These are phyloP conservation scores for Coniochaeta prunicola DNA, from an alignment of 2,329 filamentous ascomycete species.

Conservation along the genomic window DNA sequence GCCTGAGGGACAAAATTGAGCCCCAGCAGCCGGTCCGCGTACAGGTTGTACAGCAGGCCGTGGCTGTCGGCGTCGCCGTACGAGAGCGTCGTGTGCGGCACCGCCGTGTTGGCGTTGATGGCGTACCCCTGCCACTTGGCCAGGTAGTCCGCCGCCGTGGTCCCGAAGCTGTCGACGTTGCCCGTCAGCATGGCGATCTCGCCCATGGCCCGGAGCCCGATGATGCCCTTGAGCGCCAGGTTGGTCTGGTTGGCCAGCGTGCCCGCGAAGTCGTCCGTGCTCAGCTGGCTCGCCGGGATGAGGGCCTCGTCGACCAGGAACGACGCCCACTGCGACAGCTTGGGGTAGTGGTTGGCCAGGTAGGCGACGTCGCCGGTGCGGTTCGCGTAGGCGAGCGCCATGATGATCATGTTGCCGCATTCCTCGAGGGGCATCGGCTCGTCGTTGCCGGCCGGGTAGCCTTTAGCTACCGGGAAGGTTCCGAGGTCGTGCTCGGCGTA, in stretches of 20 bases:
- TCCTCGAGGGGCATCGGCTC: conserved; percentile 74
- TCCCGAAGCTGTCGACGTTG: conserved; percentile 48
- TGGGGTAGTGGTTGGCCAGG: conserved; percentile 58
- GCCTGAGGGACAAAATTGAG: conserved; percentile 68
- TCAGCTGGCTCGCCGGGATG: conserved; percentile 69
- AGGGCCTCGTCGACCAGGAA: conserved; percentile 72
- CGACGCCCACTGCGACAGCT: conserved; percentile 72
- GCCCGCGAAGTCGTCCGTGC: conserved; percentile 79
- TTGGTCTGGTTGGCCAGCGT: conserved; percentile 74
- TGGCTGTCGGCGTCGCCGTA: conserved; percentile 59
- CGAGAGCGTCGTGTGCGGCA: conserved; percentile 65
- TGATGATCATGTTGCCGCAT: conserved; percentile 76
- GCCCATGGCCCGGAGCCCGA: conserved; percentile 75
- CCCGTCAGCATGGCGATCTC: conserved; percentile 58
- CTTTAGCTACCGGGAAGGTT: conserved; percentile 62
- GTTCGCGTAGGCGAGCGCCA: conserved; percentile 65
- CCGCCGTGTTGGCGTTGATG: conserved; percentile 56
- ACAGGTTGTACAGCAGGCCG: conserved; percentile 70
- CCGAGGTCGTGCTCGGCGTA: conserved; percentile 73
- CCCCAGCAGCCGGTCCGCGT: conserved; percentile 68
- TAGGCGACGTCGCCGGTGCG: conserved; percentile 43
- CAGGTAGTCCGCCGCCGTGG: conserved; percentile 63
- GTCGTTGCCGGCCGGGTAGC: conserved; percentile 62
- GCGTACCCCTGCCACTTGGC: conserved; percentile 64
- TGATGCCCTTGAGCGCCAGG: conserved; percentile 74